Conservation (phyloP, 306 rosid genomes). For the Inga oerstediana region DNA sequence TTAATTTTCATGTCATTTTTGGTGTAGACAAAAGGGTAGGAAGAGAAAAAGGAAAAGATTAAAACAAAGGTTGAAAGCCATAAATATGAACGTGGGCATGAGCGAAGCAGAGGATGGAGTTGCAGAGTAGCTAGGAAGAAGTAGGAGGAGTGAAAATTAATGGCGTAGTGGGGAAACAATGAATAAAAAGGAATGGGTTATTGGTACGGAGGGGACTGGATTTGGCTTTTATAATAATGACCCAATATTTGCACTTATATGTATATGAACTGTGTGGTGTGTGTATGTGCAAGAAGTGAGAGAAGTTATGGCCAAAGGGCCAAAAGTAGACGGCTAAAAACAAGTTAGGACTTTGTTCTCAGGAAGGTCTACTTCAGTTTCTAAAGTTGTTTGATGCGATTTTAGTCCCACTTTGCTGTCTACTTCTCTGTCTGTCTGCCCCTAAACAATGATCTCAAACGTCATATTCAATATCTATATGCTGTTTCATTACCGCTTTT, state of each 20-base stretch:
- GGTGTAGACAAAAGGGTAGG: constrained; percentile 64
- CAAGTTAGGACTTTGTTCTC: constrained; percentile 38
- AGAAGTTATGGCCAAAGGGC: constrained; percentile 40
- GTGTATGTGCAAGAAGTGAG: not conserved
- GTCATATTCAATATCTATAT: not conserved
- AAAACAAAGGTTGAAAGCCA: constrained; percentile 19
- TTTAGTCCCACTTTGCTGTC: constrained; percentile 54
- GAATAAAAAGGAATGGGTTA: constrained; percentile 40
- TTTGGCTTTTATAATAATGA: constrained; percentile 31
- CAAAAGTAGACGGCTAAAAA: constrained; percentile 16
- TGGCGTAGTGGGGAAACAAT: constrained; percentile 25
- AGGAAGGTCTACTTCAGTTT: constrained; percentile 66
- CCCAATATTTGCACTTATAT: constrained; percentile 20
- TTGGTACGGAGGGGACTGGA: constrained; percentile 31
- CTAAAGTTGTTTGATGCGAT: constrained; percentile 58
- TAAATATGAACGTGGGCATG: constrained; percentile 34
- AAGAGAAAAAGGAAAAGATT: constrained; percentile 39
- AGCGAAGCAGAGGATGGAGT: constrained; percentile 34
- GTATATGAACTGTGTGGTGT: not conserved
- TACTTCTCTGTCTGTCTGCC: constrained; percentile 53
- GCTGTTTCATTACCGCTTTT: not conserved
- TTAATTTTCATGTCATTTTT: constrained; percentile 39
- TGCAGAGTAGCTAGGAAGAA: constrained; percentile 5
- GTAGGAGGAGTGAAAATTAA: constrained; percentile 41
- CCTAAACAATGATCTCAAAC: constrained; percentile 34